Base-by-base conservation (phyloP, 2,329 filamentous ascomycete genomes). In the Fusarium miscanthi region DNA sequence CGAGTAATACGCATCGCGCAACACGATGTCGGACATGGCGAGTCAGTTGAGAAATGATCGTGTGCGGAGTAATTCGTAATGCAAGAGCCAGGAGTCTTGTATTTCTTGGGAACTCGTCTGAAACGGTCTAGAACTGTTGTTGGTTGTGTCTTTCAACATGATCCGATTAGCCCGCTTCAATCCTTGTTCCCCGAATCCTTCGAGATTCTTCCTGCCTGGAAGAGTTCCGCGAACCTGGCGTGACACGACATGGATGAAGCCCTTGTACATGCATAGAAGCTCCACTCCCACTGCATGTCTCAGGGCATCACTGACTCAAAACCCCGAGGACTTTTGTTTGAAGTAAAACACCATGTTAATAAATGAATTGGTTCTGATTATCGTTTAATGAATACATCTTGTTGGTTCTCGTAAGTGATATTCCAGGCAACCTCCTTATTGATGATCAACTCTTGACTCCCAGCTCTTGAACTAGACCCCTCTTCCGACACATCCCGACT, bases 391-490 rank as follows among this genome's bases (percentile, higher is more conserved):
- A 46, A 57, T 48, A 35, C 53, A 48, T 56, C 12, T 25, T 63
- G 59, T 9, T 56, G 41, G 13, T 63, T 49, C 23, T 74, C 73
- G 3, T 73, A 71, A 7, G 66, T 68, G 12, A 74, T 48, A 9
- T 68, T 38, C 72, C 69, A 74, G 4, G 46, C 61, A 6, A 74
- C 69, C 38, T 73, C 63, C 54, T 73, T 75, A 19, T 62, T 75
- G 19, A 74, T 75, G 12, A 75, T 75, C 60, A 75, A 42, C 9
- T 75, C 73, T 13, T 74, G 72, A 45, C 73, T 75, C 9, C 73
- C 73, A n/a, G 58, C 57, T 7, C 73, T 59, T 13, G 66, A 75
- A 13, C 43, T 56, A 19, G 53, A 46, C 13, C 49, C 70, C 38
- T 73, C 67, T 7, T 74, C 64, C 3, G 72, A 68, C 6, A 64